Percentiles rank a stretch among this genome's conserved stretches.
phyloP scores from a whole-genome alignment of 495 filamentous ascomycete genomes.

The Aspergillus haitiensis region DNA sequence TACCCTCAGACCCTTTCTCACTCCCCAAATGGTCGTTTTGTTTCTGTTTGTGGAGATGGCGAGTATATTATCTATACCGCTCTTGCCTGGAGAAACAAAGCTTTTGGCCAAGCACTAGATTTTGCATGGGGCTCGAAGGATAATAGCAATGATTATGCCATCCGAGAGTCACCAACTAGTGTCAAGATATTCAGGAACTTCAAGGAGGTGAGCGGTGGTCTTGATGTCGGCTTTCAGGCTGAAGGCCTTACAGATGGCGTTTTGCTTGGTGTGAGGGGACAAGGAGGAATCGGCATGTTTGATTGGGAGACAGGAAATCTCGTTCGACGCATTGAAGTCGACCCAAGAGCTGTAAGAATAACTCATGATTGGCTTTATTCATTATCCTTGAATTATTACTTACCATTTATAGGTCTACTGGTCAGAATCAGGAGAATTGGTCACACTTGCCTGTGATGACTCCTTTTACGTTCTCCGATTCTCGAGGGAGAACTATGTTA shows the following conservation, averaged over 20 bases:
- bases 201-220: conserved; percentile 81
- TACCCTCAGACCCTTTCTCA: conserved; percentile 93
- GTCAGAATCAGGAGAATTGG: conserved; percentile 93
- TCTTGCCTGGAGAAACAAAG: conserved; percentile 95
- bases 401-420: conserved; percentile 72
- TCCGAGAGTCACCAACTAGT: conserved; percentile 87
- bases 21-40: conserved; percentile 96
- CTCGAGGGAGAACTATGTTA: conserved; percentile 80
- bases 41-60: conserved; percentile 94
- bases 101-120: conserved; percentile 90
- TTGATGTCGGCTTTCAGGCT: conserved; percentile 95
- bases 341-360: conserved; percentile 68
- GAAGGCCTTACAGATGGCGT: conserved; percentile 89
- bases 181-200: conserved; percentile 98
- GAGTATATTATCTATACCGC: conserved; percentile 99
- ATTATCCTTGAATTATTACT: conserved; percentile 2
- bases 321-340: conserved; percentile 92
- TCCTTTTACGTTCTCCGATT: conserved; percentile 93
- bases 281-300: conserved; percentile 92
- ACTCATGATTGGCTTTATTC: background rate
- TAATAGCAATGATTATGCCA: conserved; percentile 97
- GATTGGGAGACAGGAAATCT: conserved; percentile 91
- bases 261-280: conserved; percentile 91
- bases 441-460: conserved; percentile 91
- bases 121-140: conserved; percentile 98